phyloP scores from a whole-genome alignment of 176 grass and related monocot species.

The Oryza glumipatula region DNA sequence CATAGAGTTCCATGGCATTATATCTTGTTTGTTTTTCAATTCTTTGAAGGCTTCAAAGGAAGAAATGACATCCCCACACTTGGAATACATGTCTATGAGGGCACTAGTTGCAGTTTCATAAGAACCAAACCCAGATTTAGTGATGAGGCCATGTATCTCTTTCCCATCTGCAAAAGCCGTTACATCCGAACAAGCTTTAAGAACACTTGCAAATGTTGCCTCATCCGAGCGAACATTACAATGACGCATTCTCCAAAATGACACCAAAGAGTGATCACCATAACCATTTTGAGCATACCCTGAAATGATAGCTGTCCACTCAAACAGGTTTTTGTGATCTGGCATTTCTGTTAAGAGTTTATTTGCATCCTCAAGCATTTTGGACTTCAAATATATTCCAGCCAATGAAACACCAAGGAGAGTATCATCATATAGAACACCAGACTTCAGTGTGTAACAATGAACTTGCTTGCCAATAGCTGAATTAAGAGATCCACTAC shows the following conservation, averaged over 20 bases:
- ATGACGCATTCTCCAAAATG: constrained; percentile 66
- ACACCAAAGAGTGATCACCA: constrained; percentile 55
- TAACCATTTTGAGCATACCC: constrained; percentile 84
- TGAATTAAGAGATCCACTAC: constrained; percentile 42
- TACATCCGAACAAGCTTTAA: constrained; percentile 68
- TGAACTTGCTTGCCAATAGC: constrained; percentile 58
- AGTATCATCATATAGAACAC: constrained; percentile 56
- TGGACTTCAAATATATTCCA: constrained; percentile 67
- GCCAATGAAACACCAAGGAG: constrained; percentile 53
- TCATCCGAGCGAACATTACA: constrained; percentile 53
- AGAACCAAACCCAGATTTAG: constrained; percentile 62
- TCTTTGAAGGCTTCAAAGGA: constrained; percentile 63
- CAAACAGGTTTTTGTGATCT: constrained; percentile 51
- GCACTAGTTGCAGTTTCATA: constrained; percentile 55
- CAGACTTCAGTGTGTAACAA: constrained; percentile 56
- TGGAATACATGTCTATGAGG: constrained; percentile 78
- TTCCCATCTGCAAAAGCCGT: constrained; percentile 50
- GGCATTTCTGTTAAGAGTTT: constrained; percentile 60
- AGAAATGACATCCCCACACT: constrained; percentile 64
- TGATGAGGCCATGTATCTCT: constrained; percentile 59
- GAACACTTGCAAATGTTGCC: constrained; percentile 67
- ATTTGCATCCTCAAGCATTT: constrained; percentile 61
- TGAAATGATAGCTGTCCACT: constrained; percentile 77
- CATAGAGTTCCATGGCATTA: constrained; percentile 74
- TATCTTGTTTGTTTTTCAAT: constrained; percentile 53